Conservation (phyloP, 2,329 filamentous ascomycete genomes). For the Talaromyces sp. region DNA sequence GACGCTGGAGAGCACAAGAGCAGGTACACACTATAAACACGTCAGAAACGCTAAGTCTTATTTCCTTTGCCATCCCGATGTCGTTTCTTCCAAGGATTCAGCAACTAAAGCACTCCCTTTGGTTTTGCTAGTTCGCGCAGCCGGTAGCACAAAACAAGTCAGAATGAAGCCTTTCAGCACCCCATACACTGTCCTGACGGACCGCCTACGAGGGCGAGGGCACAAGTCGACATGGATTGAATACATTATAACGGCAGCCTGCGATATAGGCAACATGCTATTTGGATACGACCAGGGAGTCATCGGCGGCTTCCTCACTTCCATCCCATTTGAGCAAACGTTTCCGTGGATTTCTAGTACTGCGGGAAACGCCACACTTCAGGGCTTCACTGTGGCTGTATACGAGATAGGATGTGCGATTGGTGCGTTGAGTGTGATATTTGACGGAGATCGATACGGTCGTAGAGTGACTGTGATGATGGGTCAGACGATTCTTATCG, state of each 20-base stretch:
- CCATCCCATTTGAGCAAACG: conserved; percentile 1
- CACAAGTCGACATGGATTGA: neutral
- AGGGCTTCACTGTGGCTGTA: conserved; percentile 2
- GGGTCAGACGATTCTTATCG: conserved; percentile 46
- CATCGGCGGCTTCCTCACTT: conserved; percentile 6
- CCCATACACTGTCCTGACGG: neutral
- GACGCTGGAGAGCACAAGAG: too few species aligned
- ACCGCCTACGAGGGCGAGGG: neutral
- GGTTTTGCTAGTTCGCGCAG: too few species aligned
- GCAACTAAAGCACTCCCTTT: too few species aligned
- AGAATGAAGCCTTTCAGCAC: neutral
- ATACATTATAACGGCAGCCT: conserved; percentile 1
- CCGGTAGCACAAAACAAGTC: neutral
- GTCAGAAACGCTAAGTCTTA: too few species aligned
- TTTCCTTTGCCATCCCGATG: too few species aligned
- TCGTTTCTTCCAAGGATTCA: too few species aligned
- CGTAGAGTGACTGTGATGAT: neutral
- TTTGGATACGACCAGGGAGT: conserved; percentile 8
- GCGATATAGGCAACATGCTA: neutral
- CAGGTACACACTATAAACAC: too few species aligned
- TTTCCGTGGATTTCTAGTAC: neutral
- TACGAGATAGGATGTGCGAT: conserved; percentile 7
- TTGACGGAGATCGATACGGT: conserved; percentile 2
- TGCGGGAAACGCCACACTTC: conserved; percentile 3
- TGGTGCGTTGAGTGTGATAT: conserved; percentile 3